Percentiles rank a stretch among this genome's conserved stretches.
phyloP scores from a whole-genome alignment of 495 filamentous ascomycete genomes.

The Hyphodiscus hymeniophilus region DNA sequence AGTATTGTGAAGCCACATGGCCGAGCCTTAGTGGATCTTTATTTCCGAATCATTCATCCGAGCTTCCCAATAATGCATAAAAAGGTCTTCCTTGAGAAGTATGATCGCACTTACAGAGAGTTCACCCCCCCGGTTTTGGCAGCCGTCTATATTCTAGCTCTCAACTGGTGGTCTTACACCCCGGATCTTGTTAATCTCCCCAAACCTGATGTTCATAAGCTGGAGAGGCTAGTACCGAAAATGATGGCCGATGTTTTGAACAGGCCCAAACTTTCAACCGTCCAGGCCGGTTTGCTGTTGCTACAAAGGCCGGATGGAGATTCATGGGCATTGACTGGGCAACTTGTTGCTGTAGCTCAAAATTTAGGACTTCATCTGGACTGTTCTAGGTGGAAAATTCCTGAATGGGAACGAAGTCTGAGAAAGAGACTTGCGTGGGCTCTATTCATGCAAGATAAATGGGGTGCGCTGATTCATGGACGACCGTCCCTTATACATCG shows the following conservation, averaged over 20 bases:
- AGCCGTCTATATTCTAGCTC: slow-evolving; percentile 80
- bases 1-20: slow-evolving; percentile 75
- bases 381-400: slow-evolving; percentile 77
- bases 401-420: slow-evolving; percentile 74
- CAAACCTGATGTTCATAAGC: slow-evolving; percentile 62
- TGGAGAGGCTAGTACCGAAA: slow-evolving; percentile 70
- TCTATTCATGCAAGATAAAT: slow-evolving; percentile 88
- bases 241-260: slow-evolving; percentile 68
- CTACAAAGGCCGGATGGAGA: slow-evolving; percentile 82
- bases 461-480: slow-evolving; percentile 76
- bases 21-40: slow-evolving; percentile 71
- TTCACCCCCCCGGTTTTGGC: slow-evolving; percentile 79
- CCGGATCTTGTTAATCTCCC: slow-evolving; percentile 55
- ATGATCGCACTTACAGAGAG: slow-evolving; percentile 62
- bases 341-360: slow-evolving; percentile 71
- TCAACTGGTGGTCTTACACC: slow-evolving; percentile 80
- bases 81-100: slow-evolving; percentile 77
- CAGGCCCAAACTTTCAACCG: slow-evolving; percentile 77
- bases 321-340: slow-evolving; percentile 77
- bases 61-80: slow-evolving; percentile 87
- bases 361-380: slow-evolving; percentile 82
- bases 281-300: slow-evolving; percentile 86
- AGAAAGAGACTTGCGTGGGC: slow-evolving; percentile 84
- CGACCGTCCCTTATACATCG: slow-evolving; percentile 72
- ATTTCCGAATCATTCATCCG: slow-evolving; percentile 81